Evolutionary conservation across 164 flowering plant genomes (phyloP).

Genomic region (Vitis rotundifolia): DNA sequence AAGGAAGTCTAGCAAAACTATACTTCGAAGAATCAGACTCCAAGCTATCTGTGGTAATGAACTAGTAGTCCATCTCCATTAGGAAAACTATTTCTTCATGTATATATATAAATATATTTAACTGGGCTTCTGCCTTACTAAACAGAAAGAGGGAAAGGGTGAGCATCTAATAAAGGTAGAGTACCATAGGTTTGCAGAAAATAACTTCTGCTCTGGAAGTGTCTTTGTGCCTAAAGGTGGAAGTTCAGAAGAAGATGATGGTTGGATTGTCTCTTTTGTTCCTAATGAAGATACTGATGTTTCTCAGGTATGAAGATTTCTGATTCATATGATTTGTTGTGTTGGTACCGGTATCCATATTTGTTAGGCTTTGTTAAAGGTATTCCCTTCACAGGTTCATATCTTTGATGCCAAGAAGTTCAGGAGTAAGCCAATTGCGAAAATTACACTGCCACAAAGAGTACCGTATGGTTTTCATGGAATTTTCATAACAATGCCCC

Average conservation of each 20-base stretch:
- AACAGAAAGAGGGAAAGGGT: not conserved
- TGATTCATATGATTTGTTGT: too few relatives aligned
- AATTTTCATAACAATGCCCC: slow-evolving; percentile 13
- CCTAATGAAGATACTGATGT: slow-evolving; percentile 53
- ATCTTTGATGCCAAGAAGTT: slow-evolving; percentile 53
- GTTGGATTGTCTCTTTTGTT: slow-evolving; percentile 59
- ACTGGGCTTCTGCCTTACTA: too few relatives aligned
- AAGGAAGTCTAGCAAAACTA: slow-evolving; percentile 59
- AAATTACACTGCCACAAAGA: slow-evolving; percentile 42
- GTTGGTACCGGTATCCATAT: too few relatives aligned
- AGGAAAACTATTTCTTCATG: too few relatives aligned
- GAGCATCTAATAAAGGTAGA: slow-evolving; percentile 44
- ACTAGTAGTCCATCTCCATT: not conserved
- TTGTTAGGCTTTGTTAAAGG: not conserved
- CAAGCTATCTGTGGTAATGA: not conserved
- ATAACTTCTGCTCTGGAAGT: slow-evolving; percentile 55
- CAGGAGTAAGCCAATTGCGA: slow-evolving; percentile 41
- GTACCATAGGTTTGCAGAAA: slow-evolving; percentile 48
- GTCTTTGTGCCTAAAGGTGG: slow-evolving; percentile 48
- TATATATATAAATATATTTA: too few relatives aligned
- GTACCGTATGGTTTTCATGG: slow-evolving; percentile 67
- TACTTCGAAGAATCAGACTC: slow-evolving; percentile 26
- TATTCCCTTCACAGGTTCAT: slow-evolving; percentile 36
- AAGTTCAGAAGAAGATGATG: slow-evolving; percentile 56
- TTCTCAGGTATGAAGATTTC: slow-evolving; percentile 38